Base-by-base conservation (phyloP, 169 alveolate genomes). In the Plasmodium blacklocki region DNA sequence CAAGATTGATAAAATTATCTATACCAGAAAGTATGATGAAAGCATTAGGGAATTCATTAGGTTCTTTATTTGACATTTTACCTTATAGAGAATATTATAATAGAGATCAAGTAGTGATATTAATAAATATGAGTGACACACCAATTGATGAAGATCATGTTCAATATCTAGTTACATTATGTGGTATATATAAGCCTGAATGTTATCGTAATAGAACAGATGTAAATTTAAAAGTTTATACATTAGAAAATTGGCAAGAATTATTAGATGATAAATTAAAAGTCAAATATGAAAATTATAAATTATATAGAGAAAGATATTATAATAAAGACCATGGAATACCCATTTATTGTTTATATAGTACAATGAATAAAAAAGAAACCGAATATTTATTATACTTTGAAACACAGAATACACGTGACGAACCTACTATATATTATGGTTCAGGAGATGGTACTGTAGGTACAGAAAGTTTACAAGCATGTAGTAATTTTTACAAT, bases 361-460 rank as follows among this genome's bases (percentile, higher is more conserved):
- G 89, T 26, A 19, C 89, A 2, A 49, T 18, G 12, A 64, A 23
- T 18, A 64, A 76, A 23, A 76, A 64, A 58, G 52, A n/a, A 11
- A 76, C 89, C 0, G 89, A 76, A 8, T 64, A 76, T 64, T 9
- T 76, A 62, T 45, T 76, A 26, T 76, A 49, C 18, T 76, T 21
- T 66, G 71, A 76, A 50, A 50, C 14, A 14, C 54, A 3, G 7
- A 19, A 76, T 58, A 26, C 66, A 23, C 63, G 47, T 19, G 49
- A 62, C 7, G 89, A 76, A 9, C 89, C 78, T 7, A 45, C 3
- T 63, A 18, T 76, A 23, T 76, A 64, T 64, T 58, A 76, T 58
- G 89, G 89, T 23, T 18, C 14, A 18, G 89, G 89, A 8, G 89
- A 76, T 58, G 89, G 78, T 14, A 76, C 89, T 2, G 75, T 76